Percentiles rank a stretch among this genome's conserved stretches.
Conservation (phyloP, 805 yeast species). For the Kregervanrija fluxuum region DNA sequence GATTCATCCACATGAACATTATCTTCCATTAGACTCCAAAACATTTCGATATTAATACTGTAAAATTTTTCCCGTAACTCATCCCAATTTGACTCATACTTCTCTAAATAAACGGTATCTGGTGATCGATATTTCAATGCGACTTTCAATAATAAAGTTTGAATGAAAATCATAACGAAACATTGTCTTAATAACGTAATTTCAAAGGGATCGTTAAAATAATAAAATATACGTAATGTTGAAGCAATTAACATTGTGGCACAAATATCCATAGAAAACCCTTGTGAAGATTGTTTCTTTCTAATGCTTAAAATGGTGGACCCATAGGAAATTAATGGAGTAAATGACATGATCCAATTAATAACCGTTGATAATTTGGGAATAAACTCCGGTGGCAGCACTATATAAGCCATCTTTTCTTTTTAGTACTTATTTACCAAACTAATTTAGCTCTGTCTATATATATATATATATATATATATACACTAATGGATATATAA, state of each 20-base stretch:
- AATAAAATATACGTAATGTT: slow-evolving; percentile 66
- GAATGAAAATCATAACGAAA: slow-evolving; percentile 78
- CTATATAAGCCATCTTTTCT: slow-evolving; percentile 22
- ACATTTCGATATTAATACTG: slow-evolving; percentile 8
- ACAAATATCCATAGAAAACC: slow-evolving; percentile 88
- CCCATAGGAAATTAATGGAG: slow-evolving; percentile 85
- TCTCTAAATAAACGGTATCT: slow-evolving; percentile 32
- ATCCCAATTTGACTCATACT: slow-evolving; percentile 22
- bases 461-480: too few species aligned
- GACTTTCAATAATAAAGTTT: slow-evolving; percentile 52
- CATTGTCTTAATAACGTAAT: slow-evolving; percentile 72
- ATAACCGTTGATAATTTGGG: slow-evolving; percentile 35
- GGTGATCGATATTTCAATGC: slow-evolving; percentile 52
- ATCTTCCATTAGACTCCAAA: slow-evolving; percentile 10
- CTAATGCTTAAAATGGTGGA: slow-evolving; percentile 69
- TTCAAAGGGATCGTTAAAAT: slow-evolving; percentile 75
- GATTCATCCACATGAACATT: slow-evolving; percentile 5
- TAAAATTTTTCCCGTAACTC: slow-evolving; percentile 24
- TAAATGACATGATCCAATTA: slow-evolving; percentile 62
- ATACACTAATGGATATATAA: too few species aligned
- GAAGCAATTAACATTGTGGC: slow-evolving; percentile 83
- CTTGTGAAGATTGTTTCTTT: slow-evolving; percentile 56
- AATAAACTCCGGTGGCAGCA: slow-evolving; percentile 25
- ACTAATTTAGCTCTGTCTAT: too few species aligned
- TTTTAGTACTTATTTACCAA: too few species aligned